Evolutionary conservation across 495 filamentous ascomycete species (phyloP), one percentile per base, ranked within the genome.

Genomic region (Platismatia glauca): DNA sequence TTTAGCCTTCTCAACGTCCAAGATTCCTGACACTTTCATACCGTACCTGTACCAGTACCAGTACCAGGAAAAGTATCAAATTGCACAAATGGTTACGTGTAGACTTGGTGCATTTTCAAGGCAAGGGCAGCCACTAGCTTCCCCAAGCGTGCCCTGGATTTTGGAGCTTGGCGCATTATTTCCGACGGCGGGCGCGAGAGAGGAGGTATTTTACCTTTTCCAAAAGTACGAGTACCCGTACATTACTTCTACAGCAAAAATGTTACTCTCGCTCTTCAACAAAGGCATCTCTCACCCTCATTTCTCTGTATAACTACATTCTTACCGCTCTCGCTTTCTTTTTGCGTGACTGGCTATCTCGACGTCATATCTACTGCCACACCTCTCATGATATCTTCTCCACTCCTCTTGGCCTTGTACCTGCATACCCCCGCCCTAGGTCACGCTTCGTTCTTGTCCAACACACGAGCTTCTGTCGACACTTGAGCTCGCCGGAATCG

Each of bases 381-480:
- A 7, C 13, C 2, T 52, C 48, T 52, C 27, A 52, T 52, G 27
- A 52, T 52, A 29, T 18, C 20, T 18, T 41, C 38, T 39, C 27
- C 37, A 33, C 15, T 31, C 27, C 43, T 59, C 58, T 35, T 34
- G 35, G 43, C 24, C 50, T 20, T 61, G 35, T 53, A 34, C 50
- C 59, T 61, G 50, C 59, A 41, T 50, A 39, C 59, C 59, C 59
- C 59, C 24, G 50, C 37, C 50, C 44, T 12, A 55, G 22, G 38
- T 61, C 59, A 55, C 59, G 31, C 50, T 22, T 52, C 48, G 29
- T 7, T 9, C 0, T 29, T 29, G 5, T 52, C 0, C 18, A 22
- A 29, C 11, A 5, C 2, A 31, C 48, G 48, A 52, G 24, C 48
- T 29, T 29, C 24, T 16, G 7, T 31, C 24, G 13, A 52, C 48